Evolutionary conservation across 345 rosid genomes (phyloP).

Genomic region (Euphorbia lathyris): DNA sequence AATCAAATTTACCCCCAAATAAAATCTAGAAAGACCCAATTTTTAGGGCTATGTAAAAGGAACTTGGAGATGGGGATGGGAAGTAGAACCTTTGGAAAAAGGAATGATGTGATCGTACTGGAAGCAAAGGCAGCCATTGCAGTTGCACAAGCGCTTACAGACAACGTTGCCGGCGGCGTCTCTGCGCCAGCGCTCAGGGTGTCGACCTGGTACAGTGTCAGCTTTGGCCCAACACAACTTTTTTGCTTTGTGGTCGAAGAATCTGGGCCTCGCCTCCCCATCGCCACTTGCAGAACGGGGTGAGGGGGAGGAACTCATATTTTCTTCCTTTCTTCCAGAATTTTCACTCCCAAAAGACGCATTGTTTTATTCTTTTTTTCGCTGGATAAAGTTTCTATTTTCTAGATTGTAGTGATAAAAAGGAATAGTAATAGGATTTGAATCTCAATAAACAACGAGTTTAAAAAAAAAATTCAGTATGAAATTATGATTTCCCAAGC

Average conservation of each 20-base stretch:
- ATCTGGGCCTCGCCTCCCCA: constrained; percentile 67
- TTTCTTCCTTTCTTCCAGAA: no score
- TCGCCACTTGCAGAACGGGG: constrained; percentile 5
- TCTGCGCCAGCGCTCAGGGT: constrained; percentile 95
- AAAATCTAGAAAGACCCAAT: neutral
- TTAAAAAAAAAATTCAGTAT: no score
- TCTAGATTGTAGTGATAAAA: no score
- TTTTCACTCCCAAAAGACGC: constrained; percentile 25
- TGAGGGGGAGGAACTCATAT: no score
- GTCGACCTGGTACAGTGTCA: constrained; percentile 70
- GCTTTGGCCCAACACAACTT: constrained; percentile 75
- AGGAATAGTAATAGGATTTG: no score
- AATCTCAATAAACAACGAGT: no score
- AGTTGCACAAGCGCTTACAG: constrained; percentile 85
- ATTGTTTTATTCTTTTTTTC: constrained; percentile 15
- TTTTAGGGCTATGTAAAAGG: neutral
- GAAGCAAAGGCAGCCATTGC: constrained; percentile 89
- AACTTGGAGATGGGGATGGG: neutral
- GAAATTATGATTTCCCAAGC: no score
- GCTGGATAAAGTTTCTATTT: neutral
- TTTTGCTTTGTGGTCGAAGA: constrained; percentile 70
- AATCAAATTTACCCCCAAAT: neutral
- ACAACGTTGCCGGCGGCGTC: constrained; percentile 88
- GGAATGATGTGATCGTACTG: constrained; percentile 92
- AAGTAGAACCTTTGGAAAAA: constrained; percentile 76